A percentile compares a stretch with the other conserved stretches of the same genome.
phyloP scores from a whole-genome alignment of 768 basidiomycete genomes.

The Baorangia bicolor region DNA sequence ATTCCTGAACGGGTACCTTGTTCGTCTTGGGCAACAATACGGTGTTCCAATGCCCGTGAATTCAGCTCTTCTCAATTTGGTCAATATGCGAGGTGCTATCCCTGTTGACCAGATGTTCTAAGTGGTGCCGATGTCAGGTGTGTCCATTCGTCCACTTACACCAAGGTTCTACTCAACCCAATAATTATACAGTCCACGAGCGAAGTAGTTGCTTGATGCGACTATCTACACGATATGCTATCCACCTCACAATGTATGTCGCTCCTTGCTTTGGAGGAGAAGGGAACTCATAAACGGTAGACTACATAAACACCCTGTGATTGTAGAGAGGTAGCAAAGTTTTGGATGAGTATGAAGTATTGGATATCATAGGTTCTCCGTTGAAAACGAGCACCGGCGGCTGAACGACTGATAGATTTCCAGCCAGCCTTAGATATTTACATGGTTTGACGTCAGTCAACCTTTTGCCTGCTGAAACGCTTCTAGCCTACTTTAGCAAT shows the following conservation, averaged over 20 bases:
- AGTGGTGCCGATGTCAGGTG: constrained; percentile 5
- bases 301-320: background rate
- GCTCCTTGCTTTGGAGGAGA: background rate
- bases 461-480: background rate
- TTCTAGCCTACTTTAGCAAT: background rate
- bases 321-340: background rate
- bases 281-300: background rate
- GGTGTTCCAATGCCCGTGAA: constrained; percentile 59
- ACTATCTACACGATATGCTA: background rate
- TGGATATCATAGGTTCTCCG: background rate
- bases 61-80: constrained; percentile 51
- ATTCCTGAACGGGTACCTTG: constrained; percentile 80
- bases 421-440: background rate
- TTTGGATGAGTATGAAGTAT: background rate
- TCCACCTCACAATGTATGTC: background rate
- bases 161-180: background rate
- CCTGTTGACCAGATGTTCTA: constrained; percentile 49
- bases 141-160: background rate
- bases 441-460: background rate
- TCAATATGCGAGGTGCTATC: constrained; percentile 56
- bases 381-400: background rate
- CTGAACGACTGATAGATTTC: background rate
- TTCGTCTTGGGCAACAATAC: constrained; percentile 56
- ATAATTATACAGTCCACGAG: background rate
- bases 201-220: no score